Base-by-base conservation (phyloP, 2,329 filamentous ascomycete genomes). In the Knufia fluminis region DNA sequence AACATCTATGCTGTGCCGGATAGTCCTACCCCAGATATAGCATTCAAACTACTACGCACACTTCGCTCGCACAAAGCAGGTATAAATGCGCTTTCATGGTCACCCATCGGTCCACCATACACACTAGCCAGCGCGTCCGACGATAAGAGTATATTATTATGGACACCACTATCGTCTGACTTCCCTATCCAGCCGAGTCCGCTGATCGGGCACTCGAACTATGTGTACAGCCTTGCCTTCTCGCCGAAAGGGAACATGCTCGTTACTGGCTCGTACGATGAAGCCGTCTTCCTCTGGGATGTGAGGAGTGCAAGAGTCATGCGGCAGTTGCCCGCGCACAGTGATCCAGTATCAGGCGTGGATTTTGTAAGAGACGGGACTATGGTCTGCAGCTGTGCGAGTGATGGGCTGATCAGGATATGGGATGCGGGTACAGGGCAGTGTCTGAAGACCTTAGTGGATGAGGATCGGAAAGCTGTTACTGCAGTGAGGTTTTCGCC, bases 211-310 rank as follows among this genome's bases (percentile, higher is more conserved):
- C 92, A 98, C 61, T 89, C 96, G 66, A 97, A 94, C 68, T 97
- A 97, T 67, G 83, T 98, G 26, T 95, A 94, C 68, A 88, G 85
- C 45, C 74, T 98, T 28, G 89, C 90, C 4, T 97, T 97, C 66
- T 91, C 87, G n/a, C 92, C 92, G 1, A 97, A 96, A 66, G 92
- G 92, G 20, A 98, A 98, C 63, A 95, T 97, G 63, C 78, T 98
- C 28, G 92, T 90, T 14, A 94, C 86, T 57, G 92, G 92, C 10
- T 94, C 86, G 56, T 97, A 96, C 68, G 92, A 98, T 59, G 92
- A 98, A 71, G 92, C 92, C 3, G 88, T 98, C 0, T 96, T 95
- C 57, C 69, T 98, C 3, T 98, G 92, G 92, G 92, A 98, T 66
- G 86, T 97, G 12, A 78, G 92, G 12, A 87, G 88, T 0, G 90